These are phyloP conservation scores for Leccinum cinnamomeum DNA, from an alignment of 1,284 basidiomycete genomes.

Conservation along the genomic window DNA sequence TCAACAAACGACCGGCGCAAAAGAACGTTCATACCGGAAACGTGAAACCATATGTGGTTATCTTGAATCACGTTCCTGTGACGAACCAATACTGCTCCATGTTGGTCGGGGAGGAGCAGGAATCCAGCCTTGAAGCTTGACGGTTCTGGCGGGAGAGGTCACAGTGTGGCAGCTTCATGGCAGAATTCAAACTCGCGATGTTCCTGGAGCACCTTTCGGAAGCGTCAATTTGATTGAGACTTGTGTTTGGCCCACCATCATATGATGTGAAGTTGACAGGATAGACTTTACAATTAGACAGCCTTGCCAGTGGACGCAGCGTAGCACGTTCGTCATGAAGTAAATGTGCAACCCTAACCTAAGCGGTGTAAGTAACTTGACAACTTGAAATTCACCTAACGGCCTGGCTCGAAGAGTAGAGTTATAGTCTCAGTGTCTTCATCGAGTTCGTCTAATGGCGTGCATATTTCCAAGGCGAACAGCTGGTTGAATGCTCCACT, in stretches of 20 bases:
- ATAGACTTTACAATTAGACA: not conserved
- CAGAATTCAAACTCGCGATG: constrained; percentile 14
- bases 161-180: not conserved
- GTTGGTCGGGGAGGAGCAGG: not conserved
- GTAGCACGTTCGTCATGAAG: not conserved
- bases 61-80: not conserved
- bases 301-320: not conserved
- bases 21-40: not conserved
- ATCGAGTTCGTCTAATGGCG: not conserved
- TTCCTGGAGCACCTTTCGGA: not conserved
- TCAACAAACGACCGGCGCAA: not conserved
- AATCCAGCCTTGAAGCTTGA: too few relatives aligned
- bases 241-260: not conserved
- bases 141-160: not conserved
- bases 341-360: not conserved
- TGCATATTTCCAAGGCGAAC: not conserved
- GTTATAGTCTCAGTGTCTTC: not conserved
- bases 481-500: not conserved
- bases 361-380: not conserved
- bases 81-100: not conserved
- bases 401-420: not conserved
- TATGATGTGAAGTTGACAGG: not conserved
- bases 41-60: not conserved
- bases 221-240: not conserved
- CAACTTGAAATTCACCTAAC: not conserved